Conservation (phyloP, 2,329 filamentous ascomycete species). For the Fusarium duplospermum region DNA sequence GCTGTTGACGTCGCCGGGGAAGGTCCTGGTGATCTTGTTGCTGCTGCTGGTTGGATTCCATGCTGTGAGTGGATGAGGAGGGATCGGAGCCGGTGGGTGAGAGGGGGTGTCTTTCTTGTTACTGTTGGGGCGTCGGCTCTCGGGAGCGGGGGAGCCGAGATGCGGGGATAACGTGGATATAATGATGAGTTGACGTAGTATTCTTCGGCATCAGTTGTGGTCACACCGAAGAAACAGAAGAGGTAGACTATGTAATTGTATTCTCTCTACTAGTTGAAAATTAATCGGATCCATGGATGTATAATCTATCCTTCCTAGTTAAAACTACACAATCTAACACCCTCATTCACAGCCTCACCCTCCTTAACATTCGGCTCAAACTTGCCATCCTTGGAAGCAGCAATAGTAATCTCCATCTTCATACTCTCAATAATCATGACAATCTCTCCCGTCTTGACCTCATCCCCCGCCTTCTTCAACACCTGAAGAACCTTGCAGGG, state of each 20-base stretch:
- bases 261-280: not conserved
- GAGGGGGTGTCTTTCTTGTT: not conserved
- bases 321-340: not conserved
- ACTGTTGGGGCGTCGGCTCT: conserved; percentile 22
- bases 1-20: conserved; percentile 46
- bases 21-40: conserved; percentile 7
- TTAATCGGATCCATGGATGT: not conserved
- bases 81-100: conserved; percentile 31
- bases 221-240: not conserved
- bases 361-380: conserved; percentile 25
- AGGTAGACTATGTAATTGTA: not conserved
- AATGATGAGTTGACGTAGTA: not conserved
- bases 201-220: not conserved
- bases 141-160: not conserved
- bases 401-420: conserved; percentile 43
- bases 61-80: conserved; percentile 18
- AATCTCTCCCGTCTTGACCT: conserved; percentile 32
- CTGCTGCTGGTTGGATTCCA: conserved; percentile 3
- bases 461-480: conserved; percentile 27
- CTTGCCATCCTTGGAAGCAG: conserved; percentile 10
- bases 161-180: conserved; percentile 3
- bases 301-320: not conserved
- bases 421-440: conserved; percentile 44
- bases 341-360: conserved; percentile 27
- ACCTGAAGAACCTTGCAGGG: conserved; percentile 41